Evolutionary conservation across 2,329 filamentous ascomycete species (phyloP).

Genomic region (Cadophora malorum): DNA sequence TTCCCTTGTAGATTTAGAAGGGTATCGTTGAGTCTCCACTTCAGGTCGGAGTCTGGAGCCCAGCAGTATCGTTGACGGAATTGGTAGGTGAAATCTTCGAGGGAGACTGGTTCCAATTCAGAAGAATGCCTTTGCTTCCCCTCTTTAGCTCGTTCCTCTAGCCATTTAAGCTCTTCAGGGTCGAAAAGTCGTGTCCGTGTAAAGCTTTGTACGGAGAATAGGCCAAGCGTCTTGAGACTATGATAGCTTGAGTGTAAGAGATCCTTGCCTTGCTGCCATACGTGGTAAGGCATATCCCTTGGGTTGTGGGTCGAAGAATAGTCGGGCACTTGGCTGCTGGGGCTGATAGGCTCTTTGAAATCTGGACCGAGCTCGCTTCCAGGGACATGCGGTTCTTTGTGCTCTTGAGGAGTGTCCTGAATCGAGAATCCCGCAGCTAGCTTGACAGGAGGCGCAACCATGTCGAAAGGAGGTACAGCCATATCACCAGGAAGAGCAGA

Average conservation of each 20-base stretch:
- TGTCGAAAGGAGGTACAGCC: background rate
- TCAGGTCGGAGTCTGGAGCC: background rate
- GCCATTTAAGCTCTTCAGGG: background rate
- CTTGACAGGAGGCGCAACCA: background rate
- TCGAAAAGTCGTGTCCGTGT: background rate
- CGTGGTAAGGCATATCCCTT: background rate
- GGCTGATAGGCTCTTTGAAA: background rate
- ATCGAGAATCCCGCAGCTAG: background rate
- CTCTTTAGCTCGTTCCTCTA: background rate
- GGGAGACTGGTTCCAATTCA: background rate
- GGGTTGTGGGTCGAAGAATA: background rate
- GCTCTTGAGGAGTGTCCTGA: background rate
- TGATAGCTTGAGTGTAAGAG: background rate
- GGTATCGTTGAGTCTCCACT: background rate
- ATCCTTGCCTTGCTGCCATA: background rate
- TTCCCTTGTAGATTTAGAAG: background rate
- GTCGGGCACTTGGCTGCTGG: background rate
- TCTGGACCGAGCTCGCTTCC: background rate
- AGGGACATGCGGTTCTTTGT: background rate
- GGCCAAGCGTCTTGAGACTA: background rate
- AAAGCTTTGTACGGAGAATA: background rate
- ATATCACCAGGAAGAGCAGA: background rate
- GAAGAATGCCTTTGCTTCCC: background rate
- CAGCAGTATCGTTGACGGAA: slow-evolving; percentile 2
- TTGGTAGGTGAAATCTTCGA: background rate